Conservation (phyloP, 768 basidiomycete species). For the Albatrellus ellisii region DNA sequence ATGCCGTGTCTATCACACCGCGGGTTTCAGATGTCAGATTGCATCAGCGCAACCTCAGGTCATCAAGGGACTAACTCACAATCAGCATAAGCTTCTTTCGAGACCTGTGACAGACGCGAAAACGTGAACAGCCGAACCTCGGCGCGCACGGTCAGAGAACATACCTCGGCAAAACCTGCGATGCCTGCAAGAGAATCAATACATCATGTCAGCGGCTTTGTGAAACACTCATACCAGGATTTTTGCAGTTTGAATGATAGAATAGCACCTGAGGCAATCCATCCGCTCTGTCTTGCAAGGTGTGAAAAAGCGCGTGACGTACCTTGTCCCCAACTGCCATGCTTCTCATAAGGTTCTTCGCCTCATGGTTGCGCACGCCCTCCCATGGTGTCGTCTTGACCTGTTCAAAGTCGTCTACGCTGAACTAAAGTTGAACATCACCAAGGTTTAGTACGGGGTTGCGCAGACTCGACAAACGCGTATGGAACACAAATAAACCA, state of each 20-base stretch:
- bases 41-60: neutral
- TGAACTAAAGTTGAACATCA: constrained; percentile 39
- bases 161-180: constrained; percentile 70
- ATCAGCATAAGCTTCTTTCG: constrained; percentile 82
- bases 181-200: constrained; percentile 34
- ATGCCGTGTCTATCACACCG: constrained; percentile 59
- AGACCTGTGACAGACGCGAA: constrained; percentile 32
- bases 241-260: constrained; percentile 83
- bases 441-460: neutral
- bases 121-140: neutral
- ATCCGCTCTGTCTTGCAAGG: neutral
- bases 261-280: constrained; percentile 47
- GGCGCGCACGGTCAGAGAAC: constrained; percentile 3
- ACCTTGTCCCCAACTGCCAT: constrained; percentile 72
- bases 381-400: constrained; percentile 69
- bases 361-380: constrained; percentile 78
- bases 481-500: no score
- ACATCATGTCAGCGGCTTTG: neutral
- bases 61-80: constrained; percentile 32
- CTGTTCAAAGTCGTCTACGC: constrained; percentile 74
- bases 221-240: constrained; percentile 38
- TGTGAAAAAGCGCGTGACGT: constrained; percentile 6
- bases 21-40: constrained; percentile 1
- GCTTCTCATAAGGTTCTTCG: constrained; percentile 71
- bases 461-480: no score